These are phyloP conservation scores for Passalora sequoiae DNA, from an alignment of 2,329 filamentous ascomycete species.

Conservation along the genomic window DNA sequence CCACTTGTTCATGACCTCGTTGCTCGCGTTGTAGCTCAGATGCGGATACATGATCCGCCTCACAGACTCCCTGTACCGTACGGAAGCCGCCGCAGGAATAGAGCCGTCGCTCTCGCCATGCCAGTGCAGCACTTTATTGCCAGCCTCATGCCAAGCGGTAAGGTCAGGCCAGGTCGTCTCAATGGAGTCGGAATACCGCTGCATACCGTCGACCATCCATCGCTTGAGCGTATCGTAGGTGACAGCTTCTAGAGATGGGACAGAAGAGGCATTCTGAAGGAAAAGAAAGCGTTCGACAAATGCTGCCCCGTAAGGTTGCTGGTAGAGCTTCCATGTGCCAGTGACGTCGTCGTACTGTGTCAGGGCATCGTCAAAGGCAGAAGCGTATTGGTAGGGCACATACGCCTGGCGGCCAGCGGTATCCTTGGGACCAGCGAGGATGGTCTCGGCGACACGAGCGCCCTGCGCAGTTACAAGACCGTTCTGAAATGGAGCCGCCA, in stretches of 20 bases:
- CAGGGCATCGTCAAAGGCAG: too few species aligned
- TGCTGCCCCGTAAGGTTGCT: too few species aligned
- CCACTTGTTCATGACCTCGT: slow-evolving; percentile 45
- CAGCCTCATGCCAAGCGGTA: slow-evolving; percentile 45
- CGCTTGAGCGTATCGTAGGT: slow-evolving; percentile 53
- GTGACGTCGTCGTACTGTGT: too few species aligned
- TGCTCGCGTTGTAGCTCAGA: slow-evolving; percentile 35
- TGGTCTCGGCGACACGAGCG: slow-evolving; percentile 32
- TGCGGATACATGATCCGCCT: slow-evolving; percentile 48
- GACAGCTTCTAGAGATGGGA: slow-evolving; percentile 46
- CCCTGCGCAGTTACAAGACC: slow-evolving; percentile 31
- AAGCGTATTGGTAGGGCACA: slow-evolving; percentile 37
- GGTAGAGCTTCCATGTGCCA: too few species aligned
- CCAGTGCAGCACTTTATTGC: slow-evolving; percentile 55
- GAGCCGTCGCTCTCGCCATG: slow-evolving; percentile 54
- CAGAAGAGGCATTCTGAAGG: too few species aligned
- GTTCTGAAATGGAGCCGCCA: slow-evolving; percentile 25
- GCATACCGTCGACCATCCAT: slow-evolving; percentile 50
- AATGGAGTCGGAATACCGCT: slow-evolving; percentile 46
- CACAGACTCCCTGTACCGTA: slow-evolving; percentile 54
- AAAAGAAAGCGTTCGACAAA: too few species aligned
- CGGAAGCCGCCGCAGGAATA: slow-evolving; percentile 50
- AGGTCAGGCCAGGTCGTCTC: slow-evolving; percentile 55
- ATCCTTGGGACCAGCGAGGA: slow-evolving; percentile 39
- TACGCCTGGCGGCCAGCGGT: slow-evolving; percentile 38